A percentile compares a stretch with the other conserved stretches of the same genome.
phyloP scores from a whole-genome alignment of 176 grass and related monocot genomes.

The Musa itinerans region DNA sequence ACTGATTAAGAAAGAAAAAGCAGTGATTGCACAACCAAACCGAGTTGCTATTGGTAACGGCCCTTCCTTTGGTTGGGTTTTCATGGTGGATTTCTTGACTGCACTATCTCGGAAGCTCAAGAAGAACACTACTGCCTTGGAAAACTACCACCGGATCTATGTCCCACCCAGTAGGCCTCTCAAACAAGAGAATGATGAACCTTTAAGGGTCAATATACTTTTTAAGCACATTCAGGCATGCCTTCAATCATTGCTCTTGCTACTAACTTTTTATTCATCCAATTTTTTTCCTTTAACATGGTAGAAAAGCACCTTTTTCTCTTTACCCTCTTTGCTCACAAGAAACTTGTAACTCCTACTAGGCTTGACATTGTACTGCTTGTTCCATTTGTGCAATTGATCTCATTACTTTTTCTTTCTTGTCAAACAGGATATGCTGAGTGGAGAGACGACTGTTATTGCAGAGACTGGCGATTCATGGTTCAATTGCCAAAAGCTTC shows the following conservation, averaged over 20 bases:
- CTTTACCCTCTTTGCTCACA: no score
- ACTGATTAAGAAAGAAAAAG: conserved; percentile 14
- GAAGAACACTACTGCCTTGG: conserved; percentile 14
- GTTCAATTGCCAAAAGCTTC: conserved; percentile 13
- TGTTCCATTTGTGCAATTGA: not conserved
- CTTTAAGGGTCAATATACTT: conserved; percentile 13
- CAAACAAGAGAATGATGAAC: conserved; percentile 6
- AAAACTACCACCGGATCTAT: conserved; percentile 5
- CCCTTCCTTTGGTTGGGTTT: conserved; percentile 19
- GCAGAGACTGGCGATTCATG: conserved; percentile 10
- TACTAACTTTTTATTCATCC: not conserved
- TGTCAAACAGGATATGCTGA: conserved; percentile 1
- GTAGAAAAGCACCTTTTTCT: no score
- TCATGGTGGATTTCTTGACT: conserved; percentile 21
- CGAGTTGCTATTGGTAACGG: conserved; percentile 2
- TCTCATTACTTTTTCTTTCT: not conserved
- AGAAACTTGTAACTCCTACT: no score
- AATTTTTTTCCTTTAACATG: no score
- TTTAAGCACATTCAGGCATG: conserved; percentile 18
- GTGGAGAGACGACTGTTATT: conserved; percentile 1
- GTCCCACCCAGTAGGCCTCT: not conserved
- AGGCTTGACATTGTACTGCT: no score
- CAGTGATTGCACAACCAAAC: conserved; percentile 4
- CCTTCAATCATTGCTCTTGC: not conserved
- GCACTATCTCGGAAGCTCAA: not conserved